These are phyloP conservation scores for Talaromyces trachyspermus DNA, from an alignment of 495 filamentous ascomycete genomes.

Conservation along the genomic window DNA sequence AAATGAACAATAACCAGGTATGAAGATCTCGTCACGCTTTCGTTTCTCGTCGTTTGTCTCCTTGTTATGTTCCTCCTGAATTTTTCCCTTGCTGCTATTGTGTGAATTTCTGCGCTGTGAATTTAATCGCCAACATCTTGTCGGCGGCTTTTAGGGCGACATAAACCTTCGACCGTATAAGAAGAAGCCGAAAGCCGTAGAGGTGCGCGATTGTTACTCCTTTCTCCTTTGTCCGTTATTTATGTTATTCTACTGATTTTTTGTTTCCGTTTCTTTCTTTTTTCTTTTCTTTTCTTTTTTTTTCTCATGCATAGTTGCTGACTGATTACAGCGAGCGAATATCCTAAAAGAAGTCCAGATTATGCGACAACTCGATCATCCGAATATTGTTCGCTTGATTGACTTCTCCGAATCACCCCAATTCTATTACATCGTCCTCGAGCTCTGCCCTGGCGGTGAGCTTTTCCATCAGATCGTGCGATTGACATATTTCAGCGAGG, in stretches of 20 bases:
- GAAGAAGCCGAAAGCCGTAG: constrained; percentile 85
- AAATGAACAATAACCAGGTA: constrained; percentile 98
- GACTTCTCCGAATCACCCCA: constrained; percentile 90
- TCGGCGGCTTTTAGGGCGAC: constrained; percentile 57
- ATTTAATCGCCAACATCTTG: constrained; percentile 30
- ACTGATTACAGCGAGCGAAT: constrained; percentile 67
- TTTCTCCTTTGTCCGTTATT: constrained; percentile 3
- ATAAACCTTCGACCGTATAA: constrained; percentile 91
- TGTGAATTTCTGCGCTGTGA: constrained; percentile 7
- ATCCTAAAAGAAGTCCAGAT: constrained; percentile 98
- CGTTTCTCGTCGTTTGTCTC: constrained; percentile 15
- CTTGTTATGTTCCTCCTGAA: constrained; percentile 10
- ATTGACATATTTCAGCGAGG: constrained; percentile 96
- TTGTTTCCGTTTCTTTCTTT: constrained; percentile 8
- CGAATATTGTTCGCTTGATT: constrained; percentile 86
- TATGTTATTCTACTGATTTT: constrained; percentile 5
- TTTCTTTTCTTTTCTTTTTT: constrained; percentile 6
- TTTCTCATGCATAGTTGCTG: constrained; percentile 9
- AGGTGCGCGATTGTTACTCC: constrained; percentile 61
- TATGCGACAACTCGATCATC: constrained; percentile 93
- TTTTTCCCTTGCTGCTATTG: constrained; percentile 16
- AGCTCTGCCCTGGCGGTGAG: constrained; percentile 92
- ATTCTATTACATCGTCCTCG: constrained; percentile 95
- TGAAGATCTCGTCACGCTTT: constrained; percentile 16
- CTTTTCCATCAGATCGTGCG: constrained; percentile 98